Base-by-base conservation (phyloP, 495 filamentous ascomycete species). In the Penicillium paradoxum region DNA sequence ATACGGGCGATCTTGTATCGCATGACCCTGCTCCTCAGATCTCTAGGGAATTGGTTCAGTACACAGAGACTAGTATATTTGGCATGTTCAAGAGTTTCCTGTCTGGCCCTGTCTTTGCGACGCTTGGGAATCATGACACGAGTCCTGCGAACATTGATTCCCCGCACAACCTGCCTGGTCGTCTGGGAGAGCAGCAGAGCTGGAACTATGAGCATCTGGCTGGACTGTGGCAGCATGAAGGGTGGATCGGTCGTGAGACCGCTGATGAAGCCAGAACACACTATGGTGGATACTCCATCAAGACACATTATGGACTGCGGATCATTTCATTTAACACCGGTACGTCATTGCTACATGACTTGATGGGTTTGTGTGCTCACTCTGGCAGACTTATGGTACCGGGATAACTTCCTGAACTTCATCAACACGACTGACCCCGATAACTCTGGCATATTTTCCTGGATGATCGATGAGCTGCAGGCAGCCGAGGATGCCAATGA, bases 131-230 rank as follows among this genome's bases (percentile, higher is more conserved):
- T 56, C 81, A 84, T 56, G 81, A 83, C 51, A 73, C 73, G 4
- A 76, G 69, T 38, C 80, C 81, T 0, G 67, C 72, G 33, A 75
- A 75, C 22, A 71, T 78, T 17, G 76, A 79, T 49, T 66, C 74
- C 7, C 71, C 79, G 6, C 73, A 82, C 53, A 69, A 51, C 24
- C 65, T 83, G n/a, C 79, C 76, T 14, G 78, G 76, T 1, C 65
- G 69, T 6, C 67, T 84, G 1, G 76, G 80, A 0, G 57, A 77
- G 47, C 82, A 84, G 51, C 73, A 76, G 47, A 78, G 73, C 45
- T 82, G 79, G 79, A 78, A 80, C 46, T 80, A 79, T 51, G 59
- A 78, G 8, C 75, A 80, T 49, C 55, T 82, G n/a, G 69, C 77
- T 19, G 62, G 61, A 22, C 60, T 80, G 3, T 81, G 78, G 79